Evolutionary conservation across 192 early-diverging fungal genomes (phyloP).

Genomic region (Coemansia sp.): DNA sequence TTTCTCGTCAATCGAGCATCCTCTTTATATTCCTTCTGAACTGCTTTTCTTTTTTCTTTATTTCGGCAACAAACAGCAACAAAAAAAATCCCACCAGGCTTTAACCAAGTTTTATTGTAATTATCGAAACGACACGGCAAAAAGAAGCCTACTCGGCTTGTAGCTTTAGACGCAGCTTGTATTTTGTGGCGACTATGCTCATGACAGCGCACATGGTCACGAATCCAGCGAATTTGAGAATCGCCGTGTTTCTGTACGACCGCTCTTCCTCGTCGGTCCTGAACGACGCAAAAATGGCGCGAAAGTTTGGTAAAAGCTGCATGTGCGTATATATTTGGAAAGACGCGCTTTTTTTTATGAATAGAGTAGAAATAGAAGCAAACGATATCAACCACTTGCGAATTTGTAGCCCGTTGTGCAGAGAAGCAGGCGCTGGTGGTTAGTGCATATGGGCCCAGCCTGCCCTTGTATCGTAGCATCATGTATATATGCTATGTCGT

Average conservation of each 20-base stretch:
- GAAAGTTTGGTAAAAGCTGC: constrained; percentile 54
- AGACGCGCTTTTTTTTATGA: too few relatives aligned
- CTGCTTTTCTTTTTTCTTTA: background rate
- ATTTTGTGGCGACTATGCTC: constrained; percentile 43
- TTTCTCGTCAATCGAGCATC: background rate
- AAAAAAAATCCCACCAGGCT: too few relatives aligned
- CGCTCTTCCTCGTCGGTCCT: constrained; percentile 53
- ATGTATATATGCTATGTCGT: background rate
- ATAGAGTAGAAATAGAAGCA: background rate
- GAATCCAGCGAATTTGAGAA: constrained; percentile 48
- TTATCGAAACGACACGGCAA: background rate
- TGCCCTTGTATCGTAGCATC: background rate
- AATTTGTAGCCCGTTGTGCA: too few relatives aligned
- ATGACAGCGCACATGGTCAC: constrained; percentile 49
- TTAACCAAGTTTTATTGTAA: too few relatives aligned
- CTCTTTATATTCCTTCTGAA: background rate
- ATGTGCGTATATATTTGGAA: constrained; percentile 13
- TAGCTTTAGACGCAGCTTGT: constrained; percentile 20
- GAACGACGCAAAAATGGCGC: constrained; percentile 55
- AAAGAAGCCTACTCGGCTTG: background rate
- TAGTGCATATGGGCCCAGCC: too few relatives aligned
- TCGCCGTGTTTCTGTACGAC: constrained; percentile 39
- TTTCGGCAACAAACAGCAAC: background rate
- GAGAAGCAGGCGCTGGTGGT: too few relatives aligned
- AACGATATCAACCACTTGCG: too few relatives aligned